These are phyloP conservation scores for Cyclotella choctawhatcheeana DNA, from an alignment of 108 stramenopile genomes.

Conservation along the genomic window DNA sequence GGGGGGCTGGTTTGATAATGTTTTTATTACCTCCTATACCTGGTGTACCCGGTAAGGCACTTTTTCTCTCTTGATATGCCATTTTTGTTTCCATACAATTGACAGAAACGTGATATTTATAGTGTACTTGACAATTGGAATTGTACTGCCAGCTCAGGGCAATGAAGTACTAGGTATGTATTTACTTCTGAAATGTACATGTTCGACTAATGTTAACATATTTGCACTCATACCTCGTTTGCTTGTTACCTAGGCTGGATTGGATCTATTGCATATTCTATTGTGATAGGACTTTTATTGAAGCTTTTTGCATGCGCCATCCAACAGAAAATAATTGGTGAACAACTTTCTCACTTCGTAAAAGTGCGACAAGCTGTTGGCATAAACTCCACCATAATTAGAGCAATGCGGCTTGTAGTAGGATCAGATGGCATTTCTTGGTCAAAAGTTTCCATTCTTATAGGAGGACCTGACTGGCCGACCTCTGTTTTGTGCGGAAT, in stretches of 20 bases:
- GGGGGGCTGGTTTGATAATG: constrained; percentile 51
- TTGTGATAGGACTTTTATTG: constrained; percentile 40
- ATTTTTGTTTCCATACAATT: neutral
- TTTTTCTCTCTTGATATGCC: neutral
- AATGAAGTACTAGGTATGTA: constrained; percentile 30
- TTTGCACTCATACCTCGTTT: too few relatives aligned
- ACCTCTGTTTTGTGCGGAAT: constrained; percentile 71
- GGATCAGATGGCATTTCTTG: constrained; percentile 47
- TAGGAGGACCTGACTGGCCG: constrained; percentile 63
- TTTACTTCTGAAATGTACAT: too few relatives aligned
- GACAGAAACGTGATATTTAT: neutral
- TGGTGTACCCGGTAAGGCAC: constrained; percentile 47
- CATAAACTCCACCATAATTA: constrained; percentile 59
- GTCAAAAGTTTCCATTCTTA: constrained; percentile 62
- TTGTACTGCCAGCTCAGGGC: constrained; percentile 54
- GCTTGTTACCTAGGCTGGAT: constrained; percentile 17
- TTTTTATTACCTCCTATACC: constrained; percentile 70
- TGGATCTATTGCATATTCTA: constrained; percentile 51
- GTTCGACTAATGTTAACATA: too few relatives aligned
- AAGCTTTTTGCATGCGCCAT: constrained; percentile 61
- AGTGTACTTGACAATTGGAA: constrained; percentile 62
- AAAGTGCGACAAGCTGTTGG: constrained; percentile 54
- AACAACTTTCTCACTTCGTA: constrained; percentile 47
- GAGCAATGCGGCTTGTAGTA: constrained; percentile 55
- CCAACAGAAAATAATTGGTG: constrained; percentile 70